phyloP scores from a whole-genome alignment of 2,329 filamentous ascomycete genomes.

The Neurospora crassa region DNA sequence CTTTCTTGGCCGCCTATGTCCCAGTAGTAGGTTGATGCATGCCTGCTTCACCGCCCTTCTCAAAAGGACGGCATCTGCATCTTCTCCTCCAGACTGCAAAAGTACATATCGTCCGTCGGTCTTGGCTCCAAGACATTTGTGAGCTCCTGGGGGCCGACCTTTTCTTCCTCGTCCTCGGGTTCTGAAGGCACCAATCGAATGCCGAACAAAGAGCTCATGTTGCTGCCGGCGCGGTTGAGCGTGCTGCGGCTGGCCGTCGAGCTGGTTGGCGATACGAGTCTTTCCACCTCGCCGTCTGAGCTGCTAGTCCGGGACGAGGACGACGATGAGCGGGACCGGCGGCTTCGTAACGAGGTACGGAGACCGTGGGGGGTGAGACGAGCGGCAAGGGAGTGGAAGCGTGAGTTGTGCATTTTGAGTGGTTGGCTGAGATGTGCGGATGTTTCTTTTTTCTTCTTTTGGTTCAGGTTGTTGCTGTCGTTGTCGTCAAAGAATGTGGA shows the following conservation, averaged over 20 bases:
- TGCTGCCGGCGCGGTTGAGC: conserved; percentile 43
- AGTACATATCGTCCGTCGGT: conserved; percentile 45
- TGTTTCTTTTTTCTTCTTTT: neutral
- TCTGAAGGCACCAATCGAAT: conserved; percentile 21
- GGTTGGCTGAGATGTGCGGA: neutral
- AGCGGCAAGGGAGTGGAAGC: conserved; percentile 39
- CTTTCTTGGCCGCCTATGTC: neutral
- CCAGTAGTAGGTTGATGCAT: neutral
- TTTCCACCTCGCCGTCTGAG: conserved; percentile 23
- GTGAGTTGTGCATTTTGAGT: conserved; percentile 35
- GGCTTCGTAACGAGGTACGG: conserved; percentile 44
- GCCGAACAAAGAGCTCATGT: neutral
- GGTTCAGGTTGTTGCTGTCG: neutral
- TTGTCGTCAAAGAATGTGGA: neutral
- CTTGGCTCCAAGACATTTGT: conserved; percentile 47
- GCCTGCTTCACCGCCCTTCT: neutral
- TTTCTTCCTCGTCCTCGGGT: conserved; percentile 48
- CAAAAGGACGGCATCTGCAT: conserved; percentile 43
- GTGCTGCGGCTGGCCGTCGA: conserved; percentile 31
- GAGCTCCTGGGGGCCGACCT: conserved; percentile 39
- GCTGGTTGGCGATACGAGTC: conserved; percentile 34
- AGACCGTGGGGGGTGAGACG: conserved; percentile 41
- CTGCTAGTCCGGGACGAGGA: conserved; percentile 29
- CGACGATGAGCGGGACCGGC: conserved; percentile 32
- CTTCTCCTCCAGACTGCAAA: conserved; percentile 53